These are phyloP conservation scores for Gentiana macrophylla DNA, from an alignment of 257 asterid genomes.

Conservation along the genomic window DNA sequence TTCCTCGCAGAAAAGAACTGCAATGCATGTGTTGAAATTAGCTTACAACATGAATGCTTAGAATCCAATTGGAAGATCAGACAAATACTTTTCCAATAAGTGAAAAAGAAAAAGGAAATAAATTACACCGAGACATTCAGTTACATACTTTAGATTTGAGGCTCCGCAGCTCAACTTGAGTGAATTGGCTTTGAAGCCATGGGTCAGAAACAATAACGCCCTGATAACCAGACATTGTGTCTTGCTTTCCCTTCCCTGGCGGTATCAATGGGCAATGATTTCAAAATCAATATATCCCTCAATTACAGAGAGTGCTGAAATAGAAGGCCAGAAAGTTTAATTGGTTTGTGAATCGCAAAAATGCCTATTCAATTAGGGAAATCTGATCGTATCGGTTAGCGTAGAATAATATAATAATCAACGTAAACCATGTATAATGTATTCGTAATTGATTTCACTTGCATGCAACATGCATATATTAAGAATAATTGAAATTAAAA, in stretches of 20 bases:
- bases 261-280: no score
- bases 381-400: no score
- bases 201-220: slow-evolving; percentile 71
- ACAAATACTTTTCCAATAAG: no score
- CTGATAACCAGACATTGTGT: slow-evolving; percentile 48
- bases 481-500: neutral
- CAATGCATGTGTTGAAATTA: neutral
- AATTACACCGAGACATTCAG: neutral
- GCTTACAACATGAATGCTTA: no score
- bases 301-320: no score
- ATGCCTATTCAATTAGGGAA: no score
- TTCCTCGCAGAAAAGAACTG: slow-evolving; percentile 53
- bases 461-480: neutral
- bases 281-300: no score
- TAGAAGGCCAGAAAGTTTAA: no score
- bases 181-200: slow-evolving; percentile 80
- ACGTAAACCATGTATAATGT: neutral
- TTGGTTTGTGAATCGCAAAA: no score
- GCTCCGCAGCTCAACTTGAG: slow-evolving; percentile 75
- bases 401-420: neutral
- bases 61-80: no score
- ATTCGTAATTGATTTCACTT: neutral
- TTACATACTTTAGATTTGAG: slow-evolving; percentile 49
- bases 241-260: neutral
- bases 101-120: neutral